Conservation (phyloP, 768 basidiomycete genomes). For the Termitomyces sp. region DNA sequence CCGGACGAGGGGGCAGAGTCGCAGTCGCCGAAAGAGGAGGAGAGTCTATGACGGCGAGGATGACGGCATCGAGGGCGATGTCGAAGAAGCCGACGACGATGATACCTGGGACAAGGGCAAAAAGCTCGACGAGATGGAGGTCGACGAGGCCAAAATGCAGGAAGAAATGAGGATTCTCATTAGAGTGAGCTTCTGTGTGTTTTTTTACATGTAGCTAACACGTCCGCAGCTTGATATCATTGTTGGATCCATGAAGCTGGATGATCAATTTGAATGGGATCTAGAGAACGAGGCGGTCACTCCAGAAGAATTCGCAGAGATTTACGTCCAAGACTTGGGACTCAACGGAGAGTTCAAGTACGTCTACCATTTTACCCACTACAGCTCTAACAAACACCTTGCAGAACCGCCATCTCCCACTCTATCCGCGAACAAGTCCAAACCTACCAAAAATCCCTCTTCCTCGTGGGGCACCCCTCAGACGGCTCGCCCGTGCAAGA, state of each 20-base stretch:
- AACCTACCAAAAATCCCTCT: slow-evolving; percentile 86
- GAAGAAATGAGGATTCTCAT: slow-evolving; percentile 92
- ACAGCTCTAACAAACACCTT: background rate
- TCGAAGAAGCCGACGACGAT: slow-evolving; percentile 21
- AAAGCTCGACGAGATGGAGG: slow-evolving; percentile 54
- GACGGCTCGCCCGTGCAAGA: slow-evolving; percentile 78
- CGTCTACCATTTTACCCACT: slow-evolving; percentile 21
- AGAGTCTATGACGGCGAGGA: slow-evolving; percentile 31
- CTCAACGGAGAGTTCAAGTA: slow-evolving; percentile 90
- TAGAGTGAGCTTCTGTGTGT: slow-evolving; percentile 53
- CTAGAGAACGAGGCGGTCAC: slow-evolving; percentile 72
- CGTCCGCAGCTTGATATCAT: slow-evolving; percentile 82
- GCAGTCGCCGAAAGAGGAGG: slow-evolving; percentile 4
- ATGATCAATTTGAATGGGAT: slow-evolving; percentile 99
- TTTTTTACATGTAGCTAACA: background rate
- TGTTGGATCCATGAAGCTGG: slow-evolving; percentile 86
- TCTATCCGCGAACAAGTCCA: slow-evolving; percentile 94
- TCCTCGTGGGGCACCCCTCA: slow-evolving; percentile 82
- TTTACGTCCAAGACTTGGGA: slow-evolving; percentile 83
- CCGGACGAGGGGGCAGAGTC: background rate
- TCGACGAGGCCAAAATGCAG: slow-evolving; percentile 59
- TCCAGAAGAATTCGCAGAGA: slow-evolving; percentile 90
- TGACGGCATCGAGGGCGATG: slow-evolving; percentile 25
- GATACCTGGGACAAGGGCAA: slow-evolving; percentile 23
- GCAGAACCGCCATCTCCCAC: slow-evolving; percentile 90